Conservation (phyloP, 345 rosid genomes). For the Microcos paniculata region DNA sequence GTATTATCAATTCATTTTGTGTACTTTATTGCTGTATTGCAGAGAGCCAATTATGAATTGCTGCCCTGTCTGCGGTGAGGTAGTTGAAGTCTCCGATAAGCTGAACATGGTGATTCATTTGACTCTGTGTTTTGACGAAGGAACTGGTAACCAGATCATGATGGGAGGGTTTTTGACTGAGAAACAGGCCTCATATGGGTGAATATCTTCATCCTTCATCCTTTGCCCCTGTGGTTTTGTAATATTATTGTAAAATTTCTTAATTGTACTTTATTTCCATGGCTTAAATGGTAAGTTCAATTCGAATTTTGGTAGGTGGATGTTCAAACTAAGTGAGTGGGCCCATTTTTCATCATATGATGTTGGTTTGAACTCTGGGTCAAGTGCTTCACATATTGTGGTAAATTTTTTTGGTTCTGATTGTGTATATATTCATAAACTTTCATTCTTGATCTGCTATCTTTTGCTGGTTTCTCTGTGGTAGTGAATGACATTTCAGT, state of each 20-base stretch:
- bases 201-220: constrained; percentile 23
- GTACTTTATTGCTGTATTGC: constrained; percentile 23
- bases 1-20: neutral
- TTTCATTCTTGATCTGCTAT: neutral
- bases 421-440: neutral
- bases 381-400: constrained; percentile 92
- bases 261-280: neutral
- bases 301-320: constrained; percentile 57
- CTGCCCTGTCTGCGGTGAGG: constrained; percentile 91
- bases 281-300: neutral
- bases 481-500: neutral
- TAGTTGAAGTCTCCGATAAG: constrained; percentile 66
- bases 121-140: constrained; percentile 93
- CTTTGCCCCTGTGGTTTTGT: neutral
- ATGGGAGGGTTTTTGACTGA: constrained; percentile 96
- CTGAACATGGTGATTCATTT: constrained; percentile 83
- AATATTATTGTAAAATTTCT: neutral
- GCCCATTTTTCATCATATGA: constrained; percentile 82
- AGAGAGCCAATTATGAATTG: constrained; percentile 79
- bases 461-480: neutral
- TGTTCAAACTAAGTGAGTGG: constrained; percentile 97
- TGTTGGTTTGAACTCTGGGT: constrained; percentile 82
- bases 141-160: constrained; percentile 93
- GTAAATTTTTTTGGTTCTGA: constrained; percentile 37
- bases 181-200: constrained; percentile 94